Conservation (phyloP, 192 early-diverging fungal species). For the Dimargaris cristalligena region DNA sequence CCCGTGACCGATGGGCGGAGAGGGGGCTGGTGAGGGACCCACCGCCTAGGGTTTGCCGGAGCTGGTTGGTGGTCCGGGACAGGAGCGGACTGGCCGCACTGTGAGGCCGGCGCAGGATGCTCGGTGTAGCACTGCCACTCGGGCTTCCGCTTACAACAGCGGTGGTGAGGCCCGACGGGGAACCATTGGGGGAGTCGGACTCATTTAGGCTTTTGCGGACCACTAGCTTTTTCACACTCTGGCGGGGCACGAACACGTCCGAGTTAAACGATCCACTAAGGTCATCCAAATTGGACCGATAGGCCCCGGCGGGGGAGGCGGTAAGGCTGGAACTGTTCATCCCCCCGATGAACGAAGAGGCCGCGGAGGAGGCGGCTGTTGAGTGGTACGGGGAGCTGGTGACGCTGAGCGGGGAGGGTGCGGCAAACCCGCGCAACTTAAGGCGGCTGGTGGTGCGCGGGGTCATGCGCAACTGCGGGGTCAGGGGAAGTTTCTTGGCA, state of each 20-base stretch:
- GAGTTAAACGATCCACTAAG: slow-evolving; percentile 36
- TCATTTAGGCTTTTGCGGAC: slow-evolving; percentile 31
- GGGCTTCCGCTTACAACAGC: slow-evolving; percentile 9
- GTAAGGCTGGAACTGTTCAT: slow-evolving; percentile 20
- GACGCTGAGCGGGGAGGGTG: slow-evolving; percentile 16
- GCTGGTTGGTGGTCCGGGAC: not conserved
- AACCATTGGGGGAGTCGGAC: not conserved
- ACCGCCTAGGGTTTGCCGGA: too few relatives aligned
- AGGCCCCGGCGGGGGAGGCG: slow-evolving; percentile 16
- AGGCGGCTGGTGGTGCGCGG: slow-evolving; percentile 55
- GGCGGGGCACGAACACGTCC: slow-evolving; percentile 51
- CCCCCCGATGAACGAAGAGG: slow-evolving; percentile 12
- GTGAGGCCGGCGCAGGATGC: not conserved
- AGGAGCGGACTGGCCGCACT: slow-evolving; percentile 8
- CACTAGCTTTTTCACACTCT: slow-evolving; percentile 51
- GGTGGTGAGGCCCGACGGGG: slow-evolving; percentile 10
- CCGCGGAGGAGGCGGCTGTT: slow-evolving; percentile 16
- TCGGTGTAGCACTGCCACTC: not conserved
- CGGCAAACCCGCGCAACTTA: slow-evolving; percentile 56
- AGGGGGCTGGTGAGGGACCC: not conserved
- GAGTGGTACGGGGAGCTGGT: slow-evolving; percentile 13
- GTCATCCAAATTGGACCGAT: slow-evolving; percentile 19
- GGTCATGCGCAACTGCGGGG: slow-evolving; percentile 52
- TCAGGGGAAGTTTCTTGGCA: slow-evolving; percentile 50
- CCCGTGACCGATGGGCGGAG: not conserved